phyloP scores from a whole-genome alignment of 768 basidiomycete genomes.

The Boletus vinaceobasis region DNA sequence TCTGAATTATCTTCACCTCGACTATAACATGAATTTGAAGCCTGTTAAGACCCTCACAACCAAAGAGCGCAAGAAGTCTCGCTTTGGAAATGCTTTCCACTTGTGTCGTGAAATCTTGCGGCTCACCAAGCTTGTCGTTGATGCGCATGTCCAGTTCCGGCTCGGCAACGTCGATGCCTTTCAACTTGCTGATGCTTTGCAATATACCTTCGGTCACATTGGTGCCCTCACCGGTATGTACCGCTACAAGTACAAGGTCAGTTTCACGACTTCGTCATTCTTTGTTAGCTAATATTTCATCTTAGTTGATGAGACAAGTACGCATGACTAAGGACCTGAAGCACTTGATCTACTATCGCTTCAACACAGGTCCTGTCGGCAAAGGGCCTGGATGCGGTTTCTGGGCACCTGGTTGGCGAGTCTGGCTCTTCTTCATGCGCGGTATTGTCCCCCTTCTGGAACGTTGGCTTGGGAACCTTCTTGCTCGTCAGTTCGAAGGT shows the following conservation, averaged over 20 bases:
- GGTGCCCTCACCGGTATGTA: constrained; percentile 99
- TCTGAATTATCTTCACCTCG: constrained; percentile 89
- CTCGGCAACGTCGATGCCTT: constrained; percentile 98
- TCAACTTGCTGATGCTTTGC: constrained; percentile 96
- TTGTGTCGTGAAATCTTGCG: constrained; percentile 96
- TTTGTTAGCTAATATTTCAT: constrained; percentile 3
- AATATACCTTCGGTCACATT: constrained; percentile 97
- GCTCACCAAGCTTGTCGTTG: constrained; percentile 96
- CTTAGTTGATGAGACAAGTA: constrained; percentile 95
- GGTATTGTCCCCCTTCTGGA: constrained; percentile 97
- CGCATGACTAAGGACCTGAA: constrained; percentile 99
- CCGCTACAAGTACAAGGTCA: constrained; percentile 97
- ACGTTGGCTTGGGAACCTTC: constrained; percentile 95
- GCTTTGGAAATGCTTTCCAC: constrained; percentile 99
- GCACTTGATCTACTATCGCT: constrained; percentile 96
- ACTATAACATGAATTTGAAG: constrained; percentile 99
- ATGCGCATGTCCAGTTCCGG: constrained; percentile 98
- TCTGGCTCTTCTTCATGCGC: constrained; percentile 99
- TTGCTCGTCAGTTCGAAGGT: constrained; percentile 98
- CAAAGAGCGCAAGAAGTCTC: constrained; percentile 99
- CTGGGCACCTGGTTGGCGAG: constrained; percentile 99
- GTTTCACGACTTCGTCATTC: constrained; percentile 10
- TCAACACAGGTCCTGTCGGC: constrained; percentile 99
- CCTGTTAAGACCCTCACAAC: constrained; percentile 97
- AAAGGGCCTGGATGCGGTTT: constrained; percentile 99